Base-by-base conservation (phyloP, 2,329 filamentous ascomycete genomes). In the Microdochium nivale region DNA sequence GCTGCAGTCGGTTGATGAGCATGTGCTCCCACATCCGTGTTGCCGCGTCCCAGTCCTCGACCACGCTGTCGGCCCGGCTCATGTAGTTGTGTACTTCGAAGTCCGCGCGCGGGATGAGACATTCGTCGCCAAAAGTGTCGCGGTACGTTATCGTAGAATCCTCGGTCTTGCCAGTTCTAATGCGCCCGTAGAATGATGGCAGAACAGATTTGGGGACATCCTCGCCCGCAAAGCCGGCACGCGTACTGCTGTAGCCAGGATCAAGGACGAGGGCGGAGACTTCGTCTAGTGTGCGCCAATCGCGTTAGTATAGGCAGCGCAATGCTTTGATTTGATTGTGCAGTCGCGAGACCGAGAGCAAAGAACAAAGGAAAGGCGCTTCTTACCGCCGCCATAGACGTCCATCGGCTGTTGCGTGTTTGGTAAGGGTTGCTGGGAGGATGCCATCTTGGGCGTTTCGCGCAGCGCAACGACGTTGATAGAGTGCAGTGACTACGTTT, bases 191-290 rank as follows among this genome's bases (percentile, higher is more conserved):
- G 73, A 87, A 90, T 46, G 90, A 94, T 25, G 92, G 91, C 53
- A 95, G 80, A 52, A 97, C 84, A 27, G 89, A 90, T 75, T 97
- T 97, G 60, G 94, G 94, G 1, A 90, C 87, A 72, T 99, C 94
- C 80, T 99, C 95, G 65, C 95, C 94, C 13, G 95, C 95, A 65
- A 97, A 99, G 53, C 94, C 94, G 54, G 91, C 94, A 70, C 95
- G 90, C 40, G 88, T 91, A 60, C 84, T 86, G 65, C 88, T 89
- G 73, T 90, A 96, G 55, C 95, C 94, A 2, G 94, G 88, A 66
- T 99, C 94, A 65, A 99, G 88, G 35, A 99, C 89, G 60, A 99
- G 87, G 50, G 95, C 95, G 33, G 91, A 95, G 58, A 99, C 91
- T 75, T 99, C 94, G 76, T 99, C 94, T 96, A 62, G 53, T 50